Percentiles rank a stretch among this genome's conserved stretches.
These are phyloP conservation scores for Xylaria bambusicola DNA, from an alignment of 495 filamentous ascomycete species.

Conservation along the genomic window DNA sequence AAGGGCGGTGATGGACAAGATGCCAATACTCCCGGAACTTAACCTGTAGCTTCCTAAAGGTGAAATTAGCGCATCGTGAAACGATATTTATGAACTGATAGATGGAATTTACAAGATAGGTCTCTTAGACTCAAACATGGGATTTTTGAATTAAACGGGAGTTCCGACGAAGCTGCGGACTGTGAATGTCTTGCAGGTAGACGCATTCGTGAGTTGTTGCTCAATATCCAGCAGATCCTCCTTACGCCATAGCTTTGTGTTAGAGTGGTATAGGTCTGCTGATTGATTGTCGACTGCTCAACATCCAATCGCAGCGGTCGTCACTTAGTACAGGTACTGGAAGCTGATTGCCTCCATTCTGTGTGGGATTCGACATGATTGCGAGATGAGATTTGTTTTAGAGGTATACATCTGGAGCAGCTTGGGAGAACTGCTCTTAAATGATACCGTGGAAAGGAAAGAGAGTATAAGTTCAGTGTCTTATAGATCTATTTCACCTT, in stretches of 20 bases:
- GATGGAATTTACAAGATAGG: constrained; percentile 42
- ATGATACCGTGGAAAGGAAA: no score
- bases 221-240: constrained; percentile 42
- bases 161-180: constrained; percentile 41
- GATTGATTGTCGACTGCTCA: no score
- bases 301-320: no score
- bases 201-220: constrained; percentile 39
- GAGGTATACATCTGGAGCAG: no score
- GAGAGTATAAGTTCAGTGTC: no score
- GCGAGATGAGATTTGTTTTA: no score
- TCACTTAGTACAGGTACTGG: no score
- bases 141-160: constrained; percentile 39
- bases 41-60: not conserved
- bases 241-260: constrained; percentile 41
- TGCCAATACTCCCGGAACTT: not conserved
- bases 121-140: constrained; percentile 41
- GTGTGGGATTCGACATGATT: no score
- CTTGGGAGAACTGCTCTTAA: no score
- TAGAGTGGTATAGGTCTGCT: constrained; percentile 41
- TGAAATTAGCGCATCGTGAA: not conserved
- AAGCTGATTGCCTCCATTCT: no score
- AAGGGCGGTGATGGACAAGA: no score
- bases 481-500: no score
- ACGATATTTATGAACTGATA: constrained; percentile 28
- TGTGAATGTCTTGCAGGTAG: constrained; percentile 35